Evolutionary conservation across 2,329 filamentous ascomycete species (phyloP), one percentile per base, ranked within the genome.

Genomic region (Fusarium mundagurra): DNA sequence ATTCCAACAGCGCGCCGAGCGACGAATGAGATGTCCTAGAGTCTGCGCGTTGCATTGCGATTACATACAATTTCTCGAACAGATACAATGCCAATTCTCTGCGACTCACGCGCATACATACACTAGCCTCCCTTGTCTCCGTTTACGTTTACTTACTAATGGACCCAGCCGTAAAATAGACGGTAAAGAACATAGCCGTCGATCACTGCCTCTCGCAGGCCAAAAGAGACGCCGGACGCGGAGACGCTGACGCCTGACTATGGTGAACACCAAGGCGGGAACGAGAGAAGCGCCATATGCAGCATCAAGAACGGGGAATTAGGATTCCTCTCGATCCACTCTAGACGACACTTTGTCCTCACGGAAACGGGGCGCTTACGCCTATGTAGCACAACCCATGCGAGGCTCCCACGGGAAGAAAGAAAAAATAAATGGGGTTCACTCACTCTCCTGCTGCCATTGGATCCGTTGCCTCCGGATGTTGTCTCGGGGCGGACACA

Each of bases 401-500:
- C 24, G 54, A 73, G 68, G 68, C 72, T 75, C 57, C 54, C 57
- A 62, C 68, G 69, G 72, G 55, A 54, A 54, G 24, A 65, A 27
- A 4, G 20, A 65, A 20, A 12, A 64, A 67, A 69, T 36, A 55
- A 41, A 63, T 29, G 65, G 71, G 60, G 48, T 53, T 53, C 48
- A 3, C 48, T 71, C 71, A 59, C 45, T 60, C 44, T 39, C 29
- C 38, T 44, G 7, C 44, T 61, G 18, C 36, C 24, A 75, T 73
- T 75, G 69, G 72, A 24, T 62, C 72, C 72, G 72, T 59, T 27
- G 27, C 31, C 64, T 73, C 72, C 68, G 64, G 61, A 57, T 74
- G 48, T 31, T 72, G 64, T 64, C 61, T 75, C 72, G 72, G 72
- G 58, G 72, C 72, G 72, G 72, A 75, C 57, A 66, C 57, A 20